Evolutionary conservation across 352 stramenopile genomes (phyloP), one percentile per base, ranked within the genome.

Genomic region (Globisporangium heterothallicum): DNA sequence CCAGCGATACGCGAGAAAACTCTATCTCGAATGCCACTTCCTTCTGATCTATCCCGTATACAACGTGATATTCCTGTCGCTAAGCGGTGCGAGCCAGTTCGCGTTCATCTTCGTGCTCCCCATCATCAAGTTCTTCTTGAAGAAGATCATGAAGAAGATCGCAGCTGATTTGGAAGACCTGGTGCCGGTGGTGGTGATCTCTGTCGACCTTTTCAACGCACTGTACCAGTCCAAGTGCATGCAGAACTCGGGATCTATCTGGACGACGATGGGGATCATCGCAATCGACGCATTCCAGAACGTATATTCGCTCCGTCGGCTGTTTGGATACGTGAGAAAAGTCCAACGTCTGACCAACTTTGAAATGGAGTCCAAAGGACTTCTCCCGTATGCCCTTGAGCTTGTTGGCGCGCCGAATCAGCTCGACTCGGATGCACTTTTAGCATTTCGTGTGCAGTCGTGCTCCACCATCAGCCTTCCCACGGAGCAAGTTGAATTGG

Each of bases 261-360:
- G 2, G 60, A 70, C 14, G 51, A 72, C 26, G 56, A 51, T 41
- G 40, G 44, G 24, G 2, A 51, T 51, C 44, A 51, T 51, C 26
- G 6, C n/a, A 10, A 40, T 38, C 25, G 22, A 34, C 8, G 24
- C 22, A 26, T 35, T 45, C 19, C 40, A 45, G 4, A 45, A 7
- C 7, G 2, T 45, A 10, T 45, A 45, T 7, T 45, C 40, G 8
- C 19, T 45, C 12, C 22, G 22, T 2, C 2, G 19, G 2, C 18
- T 45, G 12, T 27, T 6, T 6, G 3, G 1, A 16, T 16, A 7
- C 10, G 16, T n/a, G 8, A 7, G 22, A 14, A n/a, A 45, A 45
- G 3, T 45, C 16, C 16, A 16, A 13, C 10, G 30, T n/a, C n/a
- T n/a, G n/a, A n/a, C n/a, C n/a, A n/a, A n/a, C n/a, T n/a, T n/a